These are phyloP conservation scores for Leptographium procerum DNA, from an alignment of 2,329 filamentous ascomycete species.

Conservation along the genomic window DNA sequence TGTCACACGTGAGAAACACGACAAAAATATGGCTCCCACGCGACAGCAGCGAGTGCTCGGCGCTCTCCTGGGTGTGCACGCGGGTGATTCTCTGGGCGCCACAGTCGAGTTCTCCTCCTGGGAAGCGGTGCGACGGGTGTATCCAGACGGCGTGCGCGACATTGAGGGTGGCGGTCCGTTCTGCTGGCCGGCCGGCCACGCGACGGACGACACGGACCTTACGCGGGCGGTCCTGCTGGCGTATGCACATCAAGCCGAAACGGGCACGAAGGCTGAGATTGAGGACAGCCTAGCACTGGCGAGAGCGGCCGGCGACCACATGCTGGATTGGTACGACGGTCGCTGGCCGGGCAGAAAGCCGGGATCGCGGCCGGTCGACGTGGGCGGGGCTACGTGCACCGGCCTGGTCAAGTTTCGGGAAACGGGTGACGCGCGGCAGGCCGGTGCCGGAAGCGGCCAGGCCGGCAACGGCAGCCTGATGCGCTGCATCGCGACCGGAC, in stretches of 20 bases:
- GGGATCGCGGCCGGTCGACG: conserved; percentile 24
- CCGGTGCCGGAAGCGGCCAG: conserved; percentile 26
- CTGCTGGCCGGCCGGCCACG: conserved; percentile 29
- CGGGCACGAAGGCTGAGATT: background rate
- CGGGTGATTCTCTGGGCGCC: conserved; percentile 35
- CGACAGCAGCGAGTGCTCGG: conserved; percentile 23
- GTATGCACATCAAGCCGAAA: conserved; percentile 17
- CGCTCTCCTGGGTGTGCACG: conserved; percentile 33
- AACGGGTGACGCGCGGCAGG: conserved; percentile 18
- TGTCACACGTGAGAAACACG: too few relatives aligned
- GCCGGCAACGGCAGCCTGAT: conserved; percentile 36
- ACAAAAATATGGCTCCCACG: too few relatives aligned
- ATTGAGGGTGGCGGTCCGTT: conserved; percentile 35
- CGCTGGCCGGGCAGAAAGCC: conserved; percentile 28
- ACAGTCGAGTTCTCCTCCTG: conserved; percentile 31
- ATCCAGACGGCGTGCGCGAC: conserved; percentile 27
- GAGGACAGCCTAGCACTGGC: conserved; percentile 17
- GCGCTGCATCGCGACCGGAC: conserved; percentile 33
- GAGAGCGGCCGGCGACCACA: conserved; percentile 23
- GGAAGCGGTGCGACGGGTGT: conserved; percentile 17
- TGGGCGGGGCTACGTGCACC: conserved; percentile 26
- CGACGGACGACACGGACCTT: conserved; percentile 37
- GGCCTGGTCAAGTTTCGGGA: conserved; percentile 22
- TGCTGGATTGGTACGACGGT: conserved; percentile 30
- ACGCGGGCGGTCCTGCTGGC: conserved; percentile 33